Conservation (phyloP, 345 rosid species). For the Raphanus sativus region DNA sequence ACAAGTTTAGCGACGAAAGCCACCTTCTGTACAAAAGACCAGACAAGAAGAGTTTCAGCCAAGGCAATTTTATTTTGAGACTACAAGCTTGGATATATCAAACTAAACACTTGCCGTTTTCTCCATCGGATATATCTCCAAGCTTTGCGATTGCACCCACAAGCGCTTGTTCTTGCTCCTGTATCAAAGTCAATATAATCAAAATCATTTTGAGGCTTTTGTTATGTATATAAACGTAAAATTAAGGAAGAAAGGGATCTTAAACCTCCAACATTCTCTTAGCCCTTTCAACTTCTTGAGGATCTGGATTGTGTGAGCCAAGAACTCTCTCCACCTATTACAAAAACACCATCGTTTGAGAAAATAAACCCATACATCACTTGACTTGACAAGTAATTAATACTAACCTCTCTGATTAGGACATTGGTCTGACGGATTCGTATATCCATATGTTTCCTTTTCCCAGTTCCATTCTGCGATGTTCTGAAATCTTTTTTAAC, state of each 20-base stretch:
- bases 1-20: conserved; percentile 24
- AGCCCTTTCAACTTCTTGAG: conserved; percentile 77
- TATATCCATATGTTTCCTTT: conserved; percentile 61
- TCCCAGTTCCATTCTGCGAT: conserved; percentile 74
- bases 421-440: conserved; percentile 73
- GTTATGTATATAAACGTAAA: neutral
- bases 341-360: conserved; percentile 11
- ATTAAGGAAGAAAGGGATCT: neutral
- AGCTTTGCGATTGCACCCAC: conserved; percentile 69
- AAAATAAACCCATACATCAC: neutral
- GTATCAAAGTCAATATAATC: conserved; percentile 18
- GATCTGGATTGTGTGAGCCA: conserved; percentile 63
- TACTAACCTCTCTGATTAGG: conserved; percentile 66
- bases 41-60: conserved; percentile 2
- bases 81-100: neutral
- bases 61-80: neutral
- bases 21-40: conserved; percentile 29
- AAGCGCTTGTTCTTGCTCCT: conserved; percentile 87
- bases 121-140: conserved; percentile 73
- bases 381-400: conserved; percentile 10
- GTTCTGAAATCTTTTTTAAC: conserved; percentile 69
- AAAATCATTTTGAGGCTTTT: neutral
- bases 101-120: conserved; percentile 49
- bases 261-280: conserved; percentile 72
- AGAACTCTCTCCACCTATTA: conserved; percentile 81